Conservation (phyloP, 139 green algal species). For the Chlamydomonas eustigma region DNA sequence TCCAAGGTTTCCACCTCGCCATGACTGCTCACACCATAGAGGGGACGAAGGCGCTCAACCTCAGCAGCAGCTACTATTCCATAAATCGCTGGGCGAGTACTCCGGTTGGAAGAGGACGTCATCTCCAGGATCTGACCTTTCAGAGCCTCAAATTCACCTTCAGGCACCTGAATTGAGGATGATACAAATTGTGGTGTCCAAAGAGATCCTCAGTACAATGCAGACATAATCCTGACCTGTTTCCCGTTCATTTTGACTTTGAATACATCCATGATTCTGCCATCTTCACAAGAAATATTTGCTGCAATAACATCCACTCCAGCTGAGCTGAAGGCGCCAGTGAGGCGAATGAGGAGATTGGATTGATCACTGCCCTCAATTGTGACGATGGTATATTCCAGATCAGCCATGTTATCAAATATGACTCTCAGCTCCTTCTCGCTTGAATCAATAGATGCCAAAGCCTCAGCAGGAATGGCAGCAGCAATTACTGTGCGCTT, state of each 20-base stretch:
- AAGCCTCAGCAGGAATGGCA: neutral
- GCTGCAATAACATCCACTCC: conserved; percentile 67
- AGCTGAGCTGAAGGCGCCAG: conserved; percentile 52
- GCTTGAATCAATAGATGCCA: conserved; percentile 8
- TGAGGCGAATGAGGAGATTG: conserved; percentile 61
- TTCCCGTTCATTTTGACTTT: conserved; percentile 49
- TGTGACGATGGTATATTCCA: conserved; percentile 44
- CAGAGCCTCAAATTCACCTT: neutral
- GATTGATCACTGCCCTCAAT: conserved; percentile 53
- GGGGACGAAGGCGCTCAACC: conserved; percentile 45
- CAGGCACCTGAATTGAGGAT: conserved; percentile 11
- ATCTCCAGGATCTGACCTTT: neutral
- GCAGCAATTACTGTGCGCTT: neutral
- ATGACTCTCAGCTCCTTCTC: conserved; percentile 37
- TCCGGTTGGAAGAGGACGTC: conserved; percentile 29
- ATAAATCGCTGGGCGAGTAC: conserved; percentile 76
- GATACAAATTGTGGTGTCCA: conserved; percentile 1
- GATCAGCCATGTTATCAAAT: conserved; percentile 54
- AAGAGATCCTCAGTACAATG: neutral
- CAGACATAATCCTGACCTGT: conserved; percentile 32
- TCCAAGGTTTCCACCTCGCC: conserved; percentile 53
- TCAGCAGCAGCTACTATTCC: conserved; percentile 65
- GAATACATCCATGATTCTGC: conserved; percentile 69
- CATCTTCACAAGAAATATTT: conserved; percentile 57
- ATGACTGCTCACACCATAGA: conserved; percentile 15